phyloP scores from a whole-genome alignment of 2,329 filamentous ascomycete species.

The Aureobasidium pullulans region DNA sequence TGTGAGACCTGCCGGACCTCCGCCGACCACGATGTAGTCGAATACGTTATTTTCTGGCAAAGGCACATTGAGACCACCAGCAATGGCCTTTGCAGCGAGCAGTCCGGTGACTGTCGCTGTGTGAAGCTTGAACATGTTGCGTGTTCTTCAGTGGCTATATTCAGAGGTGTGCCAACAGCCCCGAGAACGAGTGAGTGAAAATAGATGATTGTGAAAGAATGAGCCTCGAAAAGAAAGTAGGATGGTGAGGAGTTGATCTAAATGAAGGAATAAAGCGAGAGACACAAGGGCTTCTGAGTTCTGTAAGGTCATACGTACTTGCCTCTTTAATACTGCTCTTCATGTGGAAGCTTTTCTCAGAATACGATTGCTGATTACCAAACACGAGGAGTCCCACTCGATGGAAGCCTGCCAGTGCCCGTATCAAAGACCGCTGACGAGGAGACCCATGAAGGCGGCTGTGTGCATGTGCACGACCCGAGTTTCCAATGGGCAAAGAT shows the following conservation, averaged over 20 bases:
- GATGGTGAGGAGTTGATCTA: background rate
- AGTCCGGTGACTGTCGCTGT: background rate
- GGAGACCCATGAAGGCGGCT: background rate
- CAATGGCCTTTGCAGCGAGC: slow-evolving; percentile 2
- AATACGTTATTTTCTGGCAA: slow-evolving; percentile 14
- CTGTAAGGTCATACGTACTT: background rate
- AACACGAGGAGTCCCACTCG: slow-evolving; percentile 4
- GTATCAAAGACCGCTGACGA: slow-evolving; percentile 4
- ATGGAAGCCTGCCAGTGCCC: slow-evolving; percentile 1
- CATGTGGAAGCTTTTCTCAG: background rate
- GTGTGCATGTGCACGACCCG: slow-evolving; percentile 4
- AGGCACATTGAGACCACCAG: slow-evolving; percentile 15
- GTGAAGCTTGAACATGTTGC: background rate
- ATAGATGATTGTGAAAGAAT: background rate
- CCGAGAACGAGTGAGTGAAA: background rate
- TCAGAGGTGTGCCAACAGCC: background rate
- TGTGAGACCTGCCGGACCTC: slow-evolving; percentile 24
- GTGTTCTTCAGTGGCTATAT: background rate
- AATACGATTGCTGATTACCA: background rate
- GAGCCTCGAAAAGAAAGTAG: background rate
- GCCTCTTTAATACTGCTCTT: background rate
- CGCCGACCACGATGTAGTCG: slow-evolving; percentile 25
- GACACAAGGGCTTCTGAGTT: background rate
- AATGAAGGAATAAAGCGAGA: background rate
- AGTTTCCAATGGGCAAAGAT: slow-evolving; percentile 7